Base-by-base conservation (phyloP, 2,329 filamentous ascomycete species). In the Gaeumannomyces tritici region DNA sequence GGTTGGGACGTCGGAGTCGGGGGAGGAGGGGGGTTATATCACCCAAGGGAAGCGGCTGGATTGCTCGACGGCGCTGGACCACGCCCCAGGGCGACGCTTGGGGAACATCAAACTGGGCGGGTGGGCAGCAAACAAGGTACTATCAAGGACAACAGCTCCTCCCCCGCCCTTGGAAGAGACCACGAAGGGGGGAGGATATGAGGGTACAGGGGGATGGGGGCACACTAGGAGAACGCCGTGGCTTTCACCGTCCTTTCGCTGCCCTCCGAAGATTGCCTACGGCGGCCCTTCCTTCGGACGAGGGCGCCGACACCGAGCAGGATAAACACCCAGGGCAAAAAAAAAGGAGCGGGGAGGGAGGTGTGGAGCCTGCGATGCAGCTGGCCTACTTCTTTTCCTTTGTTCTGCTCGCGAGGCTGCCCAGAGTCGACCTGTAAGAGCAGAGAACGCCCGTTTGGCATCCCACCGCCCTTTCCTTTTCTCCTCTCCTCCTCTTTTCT, bases 1-100 rank as follows among this genome's bases (percentile, higher is more conserved):
- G 71, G 58, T 71, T 73, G 68, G n/a, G 60, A 62, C 64, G 63
- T 64, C 64, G 69, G 62, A 73, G 72, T 68, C 62, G 64, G 69
- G 68, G 69, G 72, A 74, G 68, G 72, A 67, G 67, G 64, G n/a
- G 64, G 59, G 65, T 63, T 61, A 62, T 64, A 66, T 64, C 62
- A 62, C 58, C 64, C 35, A 64, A 66, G 62, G 64, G 62, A 66
- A 33, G 63, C 66, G 67, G 42, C 42, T 64, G 64, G 68, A 64
- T 66, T 60, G 65, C 64, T 62, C 64, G 55, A 62, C 54, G 35
- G 27, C 29, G 62, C 61, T 63, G 64, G 62, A 24, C 42, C 42
- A 24, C 42, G 42, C 42, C n/a, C 42, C 42, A 51, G 42, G 42
- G 5, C 42, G 7, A n/a, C 21, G 42, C 9, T 24, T 51, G 42